phyloP scores from a whole-genome alignment of 352 stramenopile species.

The Pythium folliculosum region DNA sequence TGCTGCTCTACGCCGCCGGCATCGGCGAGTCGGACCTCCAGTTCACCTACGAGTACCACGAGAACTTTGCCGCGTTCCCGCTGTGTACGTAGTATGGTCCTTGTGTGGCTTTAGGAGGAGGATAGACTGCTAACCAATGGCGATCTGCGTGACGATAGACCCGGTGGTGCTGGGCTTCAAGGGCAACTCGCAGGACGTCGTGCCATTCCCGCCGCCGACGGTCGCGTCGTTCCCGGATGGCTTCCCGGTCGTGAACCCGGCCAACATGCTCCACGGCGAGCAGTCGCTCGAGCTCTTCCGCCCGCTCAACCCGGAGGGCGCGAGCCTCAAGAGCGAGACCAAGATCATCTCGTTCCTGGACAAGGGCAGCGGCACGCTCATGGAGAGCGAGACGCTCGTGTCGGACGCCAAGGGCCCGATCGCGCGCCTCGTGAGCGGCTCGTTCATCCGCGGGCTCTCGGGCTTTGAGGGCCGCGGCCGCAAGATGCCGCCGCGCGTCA shows the following conservation, averaged over 20 bases:
- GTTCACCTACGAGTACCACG: constrained; percentile 89
- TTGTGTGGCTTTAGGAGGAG: background rate
- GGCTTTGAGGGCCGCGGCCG: constrained; percentile 72
- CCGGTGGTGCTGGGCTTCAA: constrained; percentile 89
- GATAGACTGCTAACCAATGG: too few species aligned
- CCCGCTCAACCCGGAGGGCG: constrained; percentile 63
- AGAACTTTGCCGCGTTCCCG: constrained; percentile 87
- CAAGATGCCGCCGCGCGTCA: constrained; percentile 64
- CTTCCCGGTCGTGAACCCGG: constrained; percentile 77
- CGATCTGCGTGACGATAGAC: constrained; percentile 31
- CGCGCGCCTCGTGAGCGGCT: constrained; percentile 73
- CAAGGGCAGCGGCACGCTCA: constrained; percentile 82
- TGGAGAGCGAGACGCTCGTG: constrained; percentile 86
- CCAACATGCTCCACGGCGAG: constrained; percentile 86
- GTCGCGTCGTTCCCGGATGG: constrained; percentile 56
- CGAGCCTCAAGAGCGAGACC: constrained; percentile 50
- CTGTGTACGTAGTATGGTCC: constrained; percentile 47
- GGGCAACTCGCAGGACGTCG: constrained; percentile 82
- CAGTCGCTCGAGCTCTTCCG: constrained; percentile 82
- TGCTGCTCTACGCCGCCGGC: constrained; percentile 86
- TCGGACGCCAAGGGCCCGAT: constrained; percentile 65
- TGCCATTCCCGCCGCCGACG: constrained; percentile 83
- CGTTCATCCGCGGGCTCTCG: constrained; percentile 81
- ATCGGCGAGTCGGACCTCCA: constrained; percentile 86
- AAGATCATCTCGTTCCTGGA: constrained; percentile 84